Conservation (phyloP, 345 rosid species). For the Acer yangbiense region DNA sequence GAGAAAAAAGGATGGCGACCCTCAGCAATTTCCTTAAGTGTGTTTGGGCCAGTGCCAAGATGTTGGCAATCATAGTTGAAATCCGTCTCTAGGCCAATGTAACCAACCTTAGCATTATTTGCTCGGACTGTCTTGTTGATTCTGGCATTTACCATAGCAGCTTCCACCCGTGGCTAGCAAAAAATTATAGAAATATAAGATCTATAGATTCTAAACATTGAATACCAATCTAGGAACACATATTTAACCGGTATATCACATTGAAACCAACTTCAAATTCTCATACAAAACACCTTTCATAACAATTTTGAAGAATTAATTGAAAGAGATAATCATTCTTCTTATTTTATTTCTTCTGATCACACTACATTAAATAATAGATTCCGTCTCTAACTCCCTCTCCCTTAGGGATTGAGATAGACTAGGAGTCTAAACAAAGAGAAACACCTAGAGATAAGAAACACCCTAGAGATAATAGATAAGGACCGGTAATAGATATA, state of each 20-base stretch:
- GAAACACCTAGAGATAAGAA: too few relatives aligned
- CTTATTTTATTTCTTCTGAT: too few relatives aligned
- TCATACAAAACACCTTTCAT: not conserved
- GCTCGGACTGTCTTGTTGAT: slow-evolving; percentile 87
- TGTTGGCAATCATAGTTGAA: slow-evolving; percentile 83
- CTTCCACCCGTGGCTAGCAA: slow-evolving; percentile 93
- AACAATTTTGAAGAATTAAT: too few relatives aligned
- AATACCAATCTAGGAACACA: not conserved
- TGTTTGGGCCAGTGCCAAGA: slow-evolving; percentile 86
- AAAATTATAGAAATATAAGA: slow-evolving; percentile 23
- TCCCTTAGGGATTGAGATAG: too few relatives aligned
- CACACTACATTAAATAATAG: too few relatives aligned
- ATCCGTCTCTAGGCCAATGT: slow-evolving; percentile 77
- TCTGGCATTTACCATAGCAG: slow-evolving; percentile 98
- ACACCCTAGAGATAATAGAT: too few relatives aligned
- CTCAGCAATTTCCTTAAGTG: slow-evolving; percentile 75
- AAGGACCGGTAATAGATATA: too few relatives aligned
- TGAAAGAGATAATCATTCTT: too few relatives aligned
- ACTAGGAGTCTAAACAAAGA: too few relatives aligned
- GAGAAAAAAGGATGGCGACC: slow-evolving; percentile 79
- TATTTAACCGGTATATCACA: not conserved
- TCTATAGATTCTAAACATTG: not conserved
- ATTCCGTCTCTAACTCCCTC: too few relatives aligned
- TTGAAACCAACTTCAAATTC: not conserved
- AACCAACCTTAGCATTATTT: slow-evolving; percentile 83